Percentiles rank a stretch among this genome's conserved stretches.
Conservation (phyloP, 805 yeast species). For the Metschnikowia lachancei region DNA sequence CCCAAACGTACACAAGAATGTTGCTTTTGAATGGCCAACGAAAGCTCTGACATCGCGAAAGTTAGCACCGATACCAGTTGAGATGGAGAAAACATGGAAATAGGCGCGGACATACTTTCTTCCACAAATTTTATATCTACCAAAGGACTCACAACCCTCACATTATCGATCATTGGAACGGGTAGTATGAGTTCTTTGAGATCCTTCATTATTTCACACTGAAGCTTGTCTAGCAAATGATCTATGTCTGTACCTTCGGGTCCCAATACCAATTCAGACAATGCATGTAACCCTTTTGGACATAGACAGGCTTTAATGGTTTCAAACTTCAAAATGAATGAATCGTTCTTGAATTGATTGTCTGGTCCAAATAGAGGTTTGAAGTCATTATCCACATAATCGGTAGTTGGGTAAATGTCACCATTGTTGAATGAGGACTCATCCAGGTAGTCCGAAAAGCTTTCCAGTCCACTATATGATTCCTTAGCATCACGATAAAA, state of each 20-base stretch:
- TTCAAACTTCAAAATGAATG: constrained; percentile 54
- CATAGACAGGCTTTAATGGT: constrained; percentile 46
- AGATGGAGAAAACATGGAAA: constrained; percentile 29
- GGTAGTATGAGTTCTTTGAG: constrained; percentile 36
- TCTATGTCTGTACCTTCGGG: constrained; percentile 41
- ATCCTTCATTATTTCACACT: constrained; percentile 52
- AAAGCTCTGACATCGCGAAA: constrained; percentile 34
- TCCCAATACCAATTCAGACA: constrained; percentile 37
- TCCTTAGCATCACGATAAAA: neutral
- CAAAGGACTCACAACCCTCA: constrained; percentile 49
- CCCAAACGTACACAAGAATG: constrained; percentile 11
- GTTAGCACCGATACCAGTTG: constrained; percentile 26
- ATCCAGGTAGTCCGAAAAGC: constrained; percentile 10
- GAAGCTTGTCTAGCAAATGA: constrained; percentile 61
- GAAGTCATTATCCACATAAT: constrained; percentile 33
- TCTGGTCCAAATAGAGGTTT: constrained; percentile 29
- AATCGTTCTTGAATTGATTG: constrained; percentile 50
- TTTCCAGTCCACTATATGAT: constrained; percentile 8
- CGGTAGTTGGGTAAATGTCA: constrained; percentile 24
- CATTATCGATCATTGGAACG: constrained; percentile 36
- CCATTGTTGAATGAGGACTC: constrained; percentile 10
- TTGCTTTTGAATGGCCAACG: constrained; percentile 30
- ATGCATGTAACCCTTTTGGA: constrained; percentile 41
- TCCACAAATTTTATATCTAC: constrained; percentile 41
- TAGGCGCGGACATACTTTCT: constrained; percentile 21